Conservation (phyloP, 1,139 yeast genomes). For the Candida gigantensis region DNA sequence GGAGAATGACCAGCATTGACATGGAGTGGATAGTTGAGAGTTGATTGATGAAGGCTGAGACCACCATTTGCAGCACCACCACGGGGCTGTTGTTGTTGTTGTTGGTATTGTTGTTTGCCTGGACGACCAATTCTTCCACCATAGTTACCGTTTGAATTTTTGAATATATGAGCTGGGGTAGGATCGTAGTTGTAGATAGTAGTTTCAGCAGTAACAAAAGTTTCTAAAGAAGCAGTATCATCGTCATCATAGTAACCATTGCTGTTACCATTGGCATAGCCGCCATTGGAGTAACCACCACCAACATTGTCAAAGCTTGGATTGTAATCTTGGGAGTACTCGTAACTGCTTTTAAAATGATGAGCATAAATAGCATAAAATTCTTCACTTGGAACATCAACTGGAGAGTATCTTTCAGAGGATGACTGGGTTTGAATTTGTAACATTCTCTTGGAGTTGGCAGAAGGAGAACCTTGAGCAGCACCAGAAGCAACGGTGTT, state of each 20-base stretch:
- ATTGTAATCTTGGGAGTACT: conserved; percentile 24
- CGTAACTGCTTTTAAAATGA: conserved; percentile 26
- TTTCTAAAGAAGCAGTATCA: conserved; percentile 24
- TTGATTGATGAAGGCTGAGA: conserved; percentile 8
- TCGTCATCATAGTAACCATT: conserved; percentile 18
- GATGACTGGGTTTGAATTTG: conserved; percentile 34
- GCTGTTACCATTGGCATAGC: conserved; percentile 7
- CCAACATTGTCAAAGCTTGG: conserved; percentile 10
- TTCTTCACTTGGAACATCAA: conserved; percentile 26
- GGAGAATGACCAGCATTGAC: conserved; percentile 22
- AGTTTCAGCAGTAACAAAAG: conserved; percentile 42
- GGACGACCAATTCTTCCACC: conserved; percentile 16
- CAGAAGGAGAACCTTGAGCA: conserved; percentile 16
- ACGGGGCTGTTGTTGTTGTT: conserved; percentile 6
- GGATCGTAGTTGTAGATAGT: conserved; percentile 28
- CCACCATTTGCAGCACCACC: conserved; percentile 12
- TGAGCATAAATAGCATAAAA: conserved; percentile 24
- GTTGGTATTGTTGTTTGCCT: conserved; percentile 8
- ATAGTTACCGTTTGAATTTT: conserved; percentile 11
- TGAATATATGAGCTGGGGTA: conserved; percentile 14
- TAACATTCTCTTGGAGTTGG: conserved; percentile 27
- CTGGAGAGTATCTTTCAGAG: conserved; percentile 28
- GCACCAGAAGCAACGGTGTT: conserved; percentile 16
- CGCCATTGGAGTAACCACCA: conserved; percentile 7
- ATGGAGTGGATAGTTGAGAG: conserved; percentile 9